Percentiles rank a stretch among this genome's conserved stretches.
Evolutionary conservation across 1,139 yeast genomes (phyloP).

Genomic region (Magnusiomyces sp.): DNA sequence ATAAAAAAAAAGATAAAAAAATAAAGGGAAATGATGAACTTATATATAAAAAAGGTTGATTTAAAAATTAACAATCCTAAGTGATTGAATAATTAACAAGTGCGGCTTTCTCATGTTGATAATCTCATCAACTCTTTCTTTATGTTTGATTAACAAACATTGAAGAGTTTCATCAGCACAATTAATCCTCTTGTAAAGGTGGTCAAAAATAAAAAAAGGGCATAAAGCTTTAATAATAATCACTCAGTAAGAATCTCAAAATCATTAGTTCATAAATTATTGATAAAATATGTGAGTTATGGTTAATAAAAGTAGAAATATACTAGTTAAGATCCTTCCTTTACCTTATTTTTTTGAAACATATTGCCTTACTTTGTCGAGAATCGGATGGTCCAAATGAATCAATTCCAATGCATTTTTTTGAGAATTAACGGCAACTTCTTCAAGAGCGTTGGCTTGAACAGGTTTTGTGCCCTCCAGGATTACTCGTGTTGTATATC

Average conservation of each 20-base stretch:
- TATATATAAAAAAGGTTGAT: not conserved
- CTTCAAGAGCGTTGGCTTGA: conserved; percentile 26
- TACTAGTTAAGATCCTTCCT: not conserved
- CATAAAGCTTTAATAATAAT: not conserved
- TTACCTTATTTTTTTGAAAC: not conserved
- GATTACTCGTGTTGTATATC: conserved; percentile 57
- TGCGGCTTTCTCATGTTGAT: not conserved
- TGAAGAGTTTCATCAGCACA: no score
- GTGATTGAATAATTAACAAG: not conserved
- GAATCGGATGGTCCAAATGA: not conserved
- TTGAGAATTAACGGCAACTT: conserved; percentile 3
- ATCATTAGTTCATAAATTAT: no score
- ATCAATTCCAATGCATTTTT: conserved; percentile 10
- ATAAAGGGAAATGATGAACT: not conserved
- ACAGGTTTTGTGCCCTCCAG: conserved; percentile 46
- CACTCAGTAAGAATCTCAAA: no score
- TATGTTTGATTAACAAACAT: not conserved
- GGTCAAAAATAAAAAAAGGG: not conserved
- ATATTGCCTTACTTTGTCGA: not conserved
- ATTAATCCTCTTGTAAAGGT: no score
- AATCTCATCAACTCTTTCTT: not conserved
- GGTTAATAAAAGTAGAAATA: no score
- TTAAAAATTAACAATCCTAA: no score
- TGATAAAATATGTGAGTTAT: no score
- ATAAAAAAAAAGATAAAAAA: not conserved